Base-by-base conservation (phyloP, 2,329 filamentous ascomycete species). In the Boeremia lycopersici region DNA sequence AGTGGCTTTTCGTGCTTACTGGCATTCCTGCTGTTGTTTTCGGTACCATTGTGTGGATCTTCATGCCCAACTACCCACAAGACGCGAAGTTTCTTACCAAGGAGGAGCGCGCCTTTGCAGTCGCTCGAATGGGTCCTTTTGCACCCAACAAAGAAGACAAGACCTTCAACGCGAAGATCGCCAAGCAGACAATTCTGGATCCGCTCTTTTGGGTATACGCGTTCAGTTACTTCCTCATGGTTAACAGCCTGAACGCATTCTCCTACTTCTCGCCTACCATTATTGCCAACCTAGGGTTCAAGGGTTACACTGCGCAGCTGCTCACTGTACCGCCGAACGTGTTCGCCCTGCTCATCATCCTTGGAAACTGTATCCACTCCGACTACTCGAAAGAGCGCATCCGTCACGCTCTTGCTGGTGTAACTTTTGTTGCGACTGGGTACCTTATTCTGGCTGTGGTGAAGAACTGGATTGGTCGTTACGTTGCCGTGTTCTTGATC, bases 41-140 rank as follows among this genome's bases (percentile, higher is more conserved):
- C 31, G 90, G 87, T 1, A 53, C 88, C 9, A 70, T 79, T 0
- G 89, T 85, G 0, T 91, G 88, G 75, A 90, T 86, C 84, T 84
- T 87, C 75, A 89, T 93, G 2, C 84, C 90, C 59, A 88, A 95
- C 70, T 63, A 92, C 66, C 90, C 91, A 0, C 86, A 89, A 56
- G 81, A 89, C 40, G 90, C 89, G 15, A 84, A 73, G 6, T 95
- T 93, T 70, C 80, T 96, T 8, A 83, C 84, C 0, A 80, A 84
- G 0, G 81, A 83, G 7, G 90, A 95, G 63, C 86, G 89, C n/a
- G 80, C 79, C 6, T 84, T 90, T 4, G 88, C 93, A 0, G 76
- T 90, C 19, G 81, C 84, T 6, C 84, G 91, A 2, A 79, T 95
- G 56, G 64, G 66, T 10, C 63, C 73, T 2, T 79, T 81, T 55